Evolutionary conservation across 1,284 basidiomycete genomes (phyloP).

Genomic region (Cutaneotrichosporon sp.): DNA sequence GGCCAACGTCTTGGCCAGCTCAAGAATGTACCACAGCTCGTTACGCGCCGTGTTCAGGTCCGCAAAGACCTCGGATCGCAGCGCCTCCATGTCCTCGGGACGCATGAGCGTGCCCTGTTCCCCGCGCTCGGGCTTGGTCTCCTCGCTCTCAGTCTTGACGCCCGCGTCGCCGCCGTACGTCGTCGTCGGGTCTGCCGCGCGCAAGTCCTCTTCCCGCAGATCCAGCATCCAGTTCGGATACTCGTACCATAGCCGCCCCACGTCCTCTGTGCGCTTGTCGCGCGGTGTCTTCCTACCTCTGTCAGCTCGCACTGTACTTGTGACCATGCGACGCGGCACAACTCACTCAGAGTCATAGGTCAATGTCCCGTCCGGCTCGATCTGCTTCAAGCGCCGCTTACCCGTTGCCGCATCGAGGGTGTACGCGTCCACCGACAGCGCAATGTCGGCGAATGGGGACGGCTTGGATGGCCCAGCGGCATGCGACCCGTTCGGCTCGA

Average conservation of each 20-base stretch:
- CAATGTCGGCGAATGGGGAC: conserved; percentile 16
- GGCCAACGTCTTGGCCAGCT: conserved; percentile 38
- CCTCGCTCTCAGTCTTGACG: conserved; percentile 2
- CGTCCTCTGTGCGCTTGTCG: conserved; percentile 30
- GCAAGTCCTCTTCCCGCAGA: conserved; percentile 28
- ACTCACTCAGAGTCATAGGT: conserved; percentile 31
- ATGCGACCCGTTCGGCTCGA: background rate
- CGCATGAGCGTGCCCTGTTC: conserved; percentile 27
- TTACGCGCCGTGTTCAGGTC: conserved; percentile 42
- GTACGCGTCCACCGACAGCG: conserved; percentile 28
- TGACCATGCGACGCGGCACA: too few relatives aligned
- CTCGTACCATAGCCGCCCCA: conserved; percentile 41
- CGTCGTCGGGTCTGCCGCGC: conserved; percentile 6
- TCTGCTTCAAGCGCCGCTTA: conserved; percentile 21
- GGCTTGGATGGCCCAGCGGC: background rate
- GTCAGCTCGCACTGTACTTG: conserved; percentile 4
- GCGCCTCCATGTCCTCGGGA: conserved; percentile 35
- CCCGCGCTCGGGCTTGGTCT: conserved; percentile 7
- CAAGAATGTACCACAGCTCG: conserved; percentile 43
- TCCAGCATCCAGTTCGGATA: conserved; percentile 39
- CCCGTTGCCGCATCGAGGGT: conserved; percentile 28
- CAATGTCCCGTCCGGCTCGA: conserved; percentile 30
- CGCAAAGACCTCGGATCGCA: conserved; percentile 30
- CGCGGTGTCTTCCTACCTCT: conserved; percentile 11
- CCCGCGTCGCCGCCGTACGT: conserved; percentile 9